phyloP scores from a whole-genome alignment of 2,329 filamentous ascomycete genomes.

The Colletotrichum salicis region DNA sequence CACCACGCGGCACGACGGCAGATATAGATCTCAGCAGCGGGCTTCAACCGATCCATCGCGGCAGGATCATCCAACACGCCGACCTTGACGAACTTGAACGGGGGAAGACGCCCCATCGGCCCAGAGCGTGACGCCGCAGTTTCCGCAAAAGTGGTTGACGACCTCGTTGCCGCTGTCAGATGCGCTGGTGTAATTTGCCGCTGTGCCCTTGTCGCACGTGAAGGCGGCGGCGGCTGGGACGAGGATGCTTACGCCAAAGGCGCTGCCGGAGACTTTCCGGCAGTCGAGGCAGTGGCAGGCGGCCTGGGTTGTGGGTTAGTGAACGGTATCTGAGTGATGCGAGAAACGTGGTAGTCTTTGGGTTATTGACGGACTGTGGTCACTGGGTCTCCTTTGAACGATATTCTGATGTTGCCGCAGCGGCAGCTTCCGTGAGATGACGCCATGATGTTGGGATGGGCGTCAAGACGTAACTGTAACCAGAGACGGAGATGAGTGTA shows the following conservation, averaged over 20 bases:
- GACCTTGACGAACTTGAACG: slow-evolving; percentile 18
- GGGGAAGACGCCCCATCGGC: not conserved
- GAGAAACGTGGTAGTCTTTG: no score
- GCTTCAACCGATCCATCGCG: not conserved
- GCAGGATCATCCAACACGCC: not conserved
- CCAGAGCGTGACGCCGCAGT: slow-evolving; percentile 16
- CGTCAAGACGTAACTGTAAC: no score
- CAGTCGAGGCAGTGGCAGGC: slow-evolving; percentile 28
- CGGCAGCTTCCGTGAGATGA: not conserved
- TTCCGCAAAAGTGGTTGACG: slow-evolving; percentile 17
- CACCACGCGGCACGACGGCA: not conserved
- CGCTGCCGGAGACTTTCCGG: slow-evolving; percentile 22
- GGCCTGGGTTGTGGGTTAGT: not conserved
- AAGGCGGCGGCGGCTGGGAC: not conserved
- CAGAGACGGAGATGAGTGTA: not conserved
- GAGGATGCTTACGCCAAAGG: slow-evolving; percentile 19
- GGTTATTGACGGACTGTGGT: not conserved
- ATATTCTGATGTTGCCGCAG: not conserved
- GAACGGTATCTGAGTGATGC: not conserved
- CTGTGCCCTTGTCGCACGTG: not conserved
- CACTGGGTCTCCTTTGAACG: not conserved
- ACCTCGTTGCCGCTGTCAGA: slow-evolving; percentile 20
- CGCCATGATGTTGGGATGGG: not conserved
- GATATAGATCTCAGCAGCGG: slow-evolving; percentile 19
- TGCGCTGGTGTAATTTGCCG: not conserved